Conservation (phyloP, 306 rosid species). For the Trifolium fragiferum region DNA sequence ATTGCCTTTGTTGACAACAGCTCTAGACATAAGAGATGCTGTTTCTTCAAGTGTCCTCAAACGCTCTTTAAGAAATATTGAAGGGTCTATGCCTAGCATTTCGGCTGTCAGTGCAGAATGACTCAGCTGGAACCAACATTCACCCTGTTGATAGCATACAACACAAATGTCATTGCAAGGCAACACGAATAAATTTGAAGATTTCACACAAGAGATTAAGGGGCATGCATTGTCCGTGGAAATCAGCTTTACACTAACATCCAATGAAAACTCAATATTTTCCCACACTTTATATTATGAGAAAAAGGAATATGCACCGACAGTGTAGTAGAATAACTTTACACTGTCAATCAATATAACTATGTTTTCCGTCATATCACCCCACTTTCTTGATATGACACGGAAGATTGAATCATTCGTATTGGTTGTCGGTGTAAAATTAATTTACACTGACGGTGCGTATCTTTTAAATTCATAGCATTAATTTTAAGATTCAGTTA, state of each 20-base stretch:
- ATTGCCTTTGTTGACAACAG: slow-evolving; percentile 65
- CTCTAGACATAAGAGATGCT: slow-evolving; percentile 79
- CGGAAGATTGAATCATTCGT: too few species aligned
- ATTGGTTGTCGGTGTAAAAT: too few species aligned
- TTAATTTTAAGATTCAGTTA: background rate
- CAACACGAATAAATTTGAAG: too few species aligned
- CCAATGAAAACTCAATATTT: background rate
- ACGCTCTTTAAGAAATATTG: slow-evolving; percentile 54
- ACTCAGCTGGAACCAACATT: slow-evolving; percentile 75
- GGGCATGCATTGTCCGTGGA: too few species aligned
- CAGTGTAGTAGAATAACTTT: too few species aligned
- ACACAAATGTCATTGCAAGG: too few species aligned
- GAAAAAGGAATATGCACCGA: too few species aligned
- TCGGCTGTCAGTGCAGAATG: slow-evolving; percentile 43
- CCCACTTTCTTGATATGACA: too few species aligned
- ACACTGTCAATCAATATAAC: too few species aligned
- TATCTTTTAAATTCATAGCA: background rate
- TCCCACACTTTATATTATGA: background rate
- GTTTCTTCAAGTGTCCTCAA: slow-evolving; percentile 75
- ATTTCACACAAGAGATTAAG: too few species aligned
- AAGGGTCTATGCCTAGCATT: slow-evolving; percentile 47
- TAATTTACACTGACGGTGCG: too few species aligned
- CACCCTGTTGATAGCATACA: slow-evolving; percentile 55
- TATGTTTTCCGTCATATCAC: too few species aligned
- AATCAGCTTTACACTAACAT: background rate